Base-by-base conservation (phyloP, 2,329 filamentous ascomycete species). In the Knufia petricola region DNA sequence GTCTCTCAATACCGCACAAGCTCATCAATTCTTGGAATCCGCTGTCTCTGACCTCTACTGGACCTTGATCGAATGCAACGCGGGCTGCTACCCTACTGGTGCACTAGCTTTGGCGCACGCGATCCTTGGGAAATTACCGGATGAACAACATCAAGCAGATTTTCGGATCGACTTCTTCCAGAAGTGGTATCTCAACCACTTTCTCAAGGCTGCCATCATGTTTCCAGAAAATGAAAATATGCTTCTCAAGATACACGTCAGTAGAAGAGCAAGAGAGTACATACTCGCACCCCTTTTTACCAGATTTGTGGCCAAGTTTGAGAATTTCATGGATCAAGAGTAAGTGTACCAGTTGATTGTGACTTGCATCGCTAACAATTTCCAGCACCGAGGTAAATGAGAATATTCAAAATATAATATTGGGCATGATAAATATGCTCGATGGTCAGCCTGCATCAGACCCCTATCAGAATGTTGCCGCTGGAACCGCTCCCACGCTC, bases 171-270 rank as follows among this genome's bases (percentile, higher is more conserved):
- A 89, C 71, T 77, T 96, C 56, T 82, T 95, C 54, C 86, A 84
- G 59, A 85, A 89, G 62, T 98, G 90, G 81, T 82, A 95, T 53
- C 95, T 96, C 64, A 85, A 87, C 54, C 83, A 84, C 45, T 95
- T 92, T 66, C 72, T 96, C 30, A 76, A 87, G 40, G 84, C 85
- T 58, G 83, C 87, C 46, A 79, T 96, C 60, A 85, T 87, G 41
- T 85, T 92, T 60, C 92, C 92, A 9, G 92, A 98, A 77, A 72
- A 71, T 15, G 72, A 77, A 51, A 75, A 75, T 42, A 70, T 81
- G 53, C 82, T 96, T 71, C 78, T 87, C 49, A 87, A 94, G 59
- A 90, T 94, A 64, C 87, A 95, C 68, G 87, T 96, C 59, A 89
- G 85, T 43, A 87, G 94, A 58, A 87, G 90, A 66, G 88, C 87